A percentile compares a stretch with the other conserved stretches of the same genome.
Evolutionary conservation across 2,329 filamentous ascomycete genomes (phyloP).

Genomic region (Paraphoma sp.): DNA sequence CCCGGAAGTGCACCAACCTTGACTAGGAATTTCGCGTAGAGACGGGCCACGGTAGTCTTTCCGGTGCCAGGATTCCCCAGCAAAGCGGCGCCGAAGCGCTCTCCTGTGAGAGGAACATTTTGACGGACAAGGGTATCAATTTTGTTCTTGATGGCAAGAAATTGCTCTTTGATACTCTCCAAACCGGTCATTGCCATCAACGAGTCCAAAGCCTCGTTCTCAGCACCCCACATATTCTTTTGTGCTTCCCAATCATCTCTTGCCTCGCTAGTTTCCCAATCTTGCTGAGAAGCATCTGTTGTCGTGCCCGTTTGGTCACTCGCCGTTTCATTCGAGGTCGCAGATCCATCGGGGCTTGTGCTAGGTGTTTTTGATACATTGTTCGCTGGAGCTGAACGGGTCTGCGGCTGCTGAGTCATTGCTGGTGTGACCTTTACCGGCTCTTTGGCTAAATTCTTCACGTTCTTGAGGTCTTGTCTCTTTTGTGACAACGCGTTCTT

Average conservation of each 20-base stretch:
- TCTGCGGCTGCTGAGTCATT: not conserved
- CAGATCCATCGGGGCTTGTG: too few species aligned
- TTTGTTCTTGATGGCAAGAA: constrained; percentile 68
- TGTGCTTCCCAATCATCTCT: constrained; percentile 67
- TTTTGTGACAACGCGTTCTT: constrained; percentile 55
- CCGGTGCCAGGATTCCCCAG: constrained; percentile 79
- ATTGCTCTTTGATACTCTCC: constrained; percentile 69
- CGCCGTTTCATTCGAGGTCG: too few species aligned
- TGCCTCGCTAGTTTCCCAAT: constrained; percentile 32
- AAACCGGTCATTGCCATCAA: constrained; percentile 74
- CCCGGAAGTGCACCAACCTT: constrained; percentile 69
- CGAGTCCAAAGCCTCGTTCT: constrained; percentile 63
- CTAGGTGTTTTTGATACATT: too few species aligned
- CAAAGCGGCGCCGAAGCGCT: constrained; percentile 68
- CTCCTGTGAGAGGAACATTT: constrained; percentile 58
- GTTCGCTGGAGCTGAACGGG: too few species aligned
- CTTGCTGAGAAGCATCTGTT: too few species aligned
- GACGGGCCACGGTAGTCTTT: constrained; percentile 77
- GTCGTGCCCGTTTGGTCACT: too few species aligned
- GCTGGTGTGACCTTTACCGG: not conserved
- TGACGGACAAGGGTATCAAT: constrained; percentile 69
- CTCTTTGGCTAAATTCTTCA: constrained; percentile 34
- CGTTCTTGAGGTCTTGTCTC: constrained; percentile 53
- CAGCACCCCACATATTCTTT: constrained; percentile 61
- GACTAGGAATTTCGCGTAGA: constrained; percentile 71